Base-by-base conservation (phyloP, 768 basidiomycete genomes). In the Mycena indigotica region DNA sequence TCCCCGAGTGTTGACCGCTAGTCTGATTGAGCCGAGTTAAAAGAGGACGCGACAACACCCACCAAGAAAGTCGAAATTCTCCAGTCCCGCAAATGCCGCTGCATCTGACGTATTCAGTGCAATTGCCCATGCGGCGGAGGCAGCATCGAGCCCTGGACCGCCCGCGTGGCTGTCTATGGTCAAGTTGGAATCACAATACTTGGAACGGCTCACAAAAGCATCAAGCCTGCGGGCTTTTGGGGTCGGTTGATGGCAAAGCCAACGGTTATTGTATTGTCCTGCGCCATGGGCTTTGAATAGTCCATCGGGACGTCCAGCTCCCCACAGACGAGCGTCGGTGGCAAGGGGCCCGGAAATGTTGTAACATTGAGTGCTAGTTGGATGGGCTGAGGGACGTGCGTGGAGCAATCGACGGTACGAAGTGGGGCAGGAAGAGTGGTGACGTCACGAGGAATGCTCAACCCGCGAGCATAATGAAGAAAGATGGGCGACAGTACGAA, bases 231-330 rank as follows among this genome's bases (percentile, higher is more conserved):
- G 8, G 62, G 45, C 3, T 61, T 45, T 35, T 56, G 5, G 8
- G 65, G 62, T 28, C 60, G 63, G 35, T 62, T 65, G 53, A 66
- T 59, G 1, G 65, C 56, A 28, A 66, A 61, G 3, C 65, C 65
- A 24, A 66, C 30, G 13, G 65, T 64, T 30, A 66, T 66, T n/a
- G 51, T 53, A 35, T 66, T 66, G 21, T 30, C 28, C 25, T 4
- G 2, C 12, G 38, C 12, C 23, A 65, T 45, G 17, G 65, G 60
- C 40, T 64, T 52, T 1, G 57, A 2, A 28, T 64, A 66, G 48
- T 66, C 65, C 63, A 66, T 58, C 23, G 65, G 65, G n/a, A 66
- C 65, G 38, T 66, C 61, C 23, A 66, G 38, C 38, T 60, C 60
- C 21, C 61, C 61, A 29, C 61, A 62, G 23, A 30, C 10, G 24